phyloP scores from a whole-genome alignment of 805 yeast species.

The Lachancea cidri region DNA sequence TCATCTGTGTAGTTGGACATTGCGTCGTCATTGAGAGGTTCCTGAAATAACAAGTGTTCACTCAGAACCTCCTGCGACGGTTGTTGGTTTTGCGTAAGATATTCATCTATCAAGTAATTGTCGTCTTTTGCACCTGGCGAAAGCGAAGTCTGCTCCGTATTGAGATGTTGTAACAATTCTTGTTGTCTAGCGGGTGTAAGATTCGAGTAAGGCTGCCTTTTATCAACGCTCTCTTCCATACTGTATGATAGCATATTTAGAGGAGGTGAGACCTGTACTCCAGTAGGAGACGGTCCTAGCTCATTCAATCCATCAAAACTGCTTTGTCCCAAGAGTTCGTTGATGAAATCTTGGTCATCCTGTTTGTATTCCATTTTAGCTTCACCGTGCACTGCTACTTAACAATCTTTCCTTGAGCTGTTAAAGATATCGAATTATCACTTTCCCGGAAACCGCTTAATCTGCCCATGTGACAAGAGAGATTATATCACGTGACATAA shows the following conservation, averaged over 20 bases:
- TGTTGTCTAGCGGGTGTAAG: slow-evolving; percentile 4
- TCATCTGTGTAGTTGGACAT: slow-evolving; percentile 24
- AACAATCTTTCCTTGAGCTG: neutral
- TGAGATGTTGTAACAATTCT: slow-evolving; percentile 2
- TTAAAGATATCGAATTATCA: neutral
- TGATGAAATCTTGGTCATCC: slow-evolving; percentile 9
- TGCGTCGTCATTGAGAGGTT: slow-evolving; percentile 17
- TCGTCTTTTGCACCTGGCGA: neutral
- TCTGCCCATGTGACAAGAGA: too few species aligned
- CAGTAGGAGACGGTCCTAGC: neutral
- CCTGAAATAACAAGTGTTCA: slow-evolving; percentile 5
- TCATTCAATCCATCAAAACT: slow-evolving; percentile 3
- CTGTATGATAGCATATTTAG: neutral
- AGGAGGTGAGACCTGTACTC: neutral
- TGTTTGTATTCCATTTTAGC: slow-evolving; percentile 7
- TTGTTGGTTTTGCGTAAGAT: slow-evolving; percentile 2
- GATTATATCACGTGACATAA: neutral
- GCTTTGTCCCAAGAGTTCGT: slow-evolving; percentile 7
- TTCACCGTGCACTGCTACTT: neutral
- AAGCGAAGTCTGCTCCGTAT: neutral
- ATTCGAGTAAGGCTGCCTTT: slow-evolving; percentile 1
- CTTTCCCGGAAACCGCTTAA: neutral
- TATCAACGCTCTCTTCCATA: neutral
- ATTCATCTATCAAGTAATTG: slow-evolving; percentile 10
- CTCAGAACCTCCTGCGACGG: slow-evolving; percentile 1